Base-by-base conservation (phyloP, 1,284 basidiomycete genomes). In the Cronartium quercuum region DNA sequence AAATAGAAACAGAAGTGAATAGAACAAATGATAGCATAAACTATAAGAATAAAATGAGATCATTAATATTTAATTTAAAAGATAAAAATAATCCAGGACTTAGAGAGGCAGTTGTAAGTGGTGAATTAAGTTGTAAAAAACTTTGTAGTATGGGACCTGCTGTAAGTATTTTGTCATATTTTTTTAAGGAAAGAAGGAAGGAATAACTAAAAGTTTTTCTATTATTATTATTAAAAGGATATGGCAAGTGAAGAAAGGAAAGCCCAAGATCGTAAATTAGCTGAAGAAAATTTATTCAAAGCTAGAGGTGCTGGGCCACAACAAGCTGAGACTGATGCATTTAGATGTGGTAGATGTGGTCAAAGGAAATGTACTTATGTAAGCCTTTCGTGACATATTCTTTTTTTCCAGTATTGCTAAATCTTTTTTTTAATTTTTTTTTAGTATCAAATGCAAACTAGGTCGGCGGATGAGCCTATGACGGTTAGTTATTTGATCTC, bases 381-480 rank as follows among this genome's bases (percentile, higher is more conserved):
- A 60, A 12, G 67, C n/a, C 38, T 10, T 65, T 57, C 5, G 15
- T 3, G 1, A 74, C 24, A 6, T 18, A 34, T 38, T 60, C 40
- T 18, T 34, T 60, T 29, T 66, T 42, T 75, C 13, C 10, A 29
- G 29, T 51, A 18, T 34, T 18, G 24, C 1, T 63, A 12, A 6
- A 15, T 29, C 1, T 35, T 21, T 42, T 15, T 9, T 2, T 6
- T 71, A 1, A 10, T 4, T 1, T 40, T 38, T 37, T 35, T 55
- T 51, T 40, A 42, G 58, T 34, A 47, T 38, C 70, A 79, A 77
- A 92, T 91, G 80, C 93, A 97, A 82, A 97, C 94, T 5, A 86
- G 94, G 77, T 91, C 89, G 81, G 94, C 94, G 44, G 94, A 97
- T 84, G 94, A 95, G 83, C 94, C 93, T 51, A 96, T 97, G 94